phyloP scores from a whole-genome alignment of 2,329 filamentous ascomycete genomes.

The Monilinia fructigena region DNA sequence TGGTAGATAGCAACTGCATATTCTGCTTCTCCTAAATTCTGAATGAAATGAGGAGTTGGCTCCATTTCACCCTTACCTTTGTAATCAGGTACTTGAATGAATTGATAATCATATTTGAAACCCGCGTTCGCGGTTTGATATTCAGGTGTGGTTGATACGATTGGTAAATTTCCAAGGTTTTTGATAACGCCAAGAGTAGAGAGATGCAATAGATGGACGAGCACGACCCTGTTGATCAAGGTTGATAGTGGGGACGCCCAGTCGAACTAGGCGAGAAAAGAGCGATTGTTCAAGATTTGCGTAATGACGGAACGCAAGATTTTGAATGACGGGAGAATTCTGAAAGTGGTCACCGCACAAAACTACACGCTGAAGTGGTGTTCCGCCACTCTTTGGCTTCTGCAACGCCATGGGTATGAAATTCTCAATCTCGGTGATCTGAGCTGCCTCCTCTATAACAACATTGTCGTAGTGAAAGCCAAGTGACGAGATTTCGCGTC shows the following conservation, averaged over 20 bases:
- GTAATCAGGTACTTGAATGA: constrained; percentile 93
- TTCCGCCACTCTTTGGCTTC: constrained; percentile 68
- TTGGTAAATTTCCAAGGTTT: constrained; percentile 74
- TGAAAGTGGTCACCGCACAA: constrained; percentile 94
- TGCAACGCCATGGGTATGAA: constrained; percentile 96
- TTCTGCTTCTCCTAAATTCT: constrained; percentile 95
- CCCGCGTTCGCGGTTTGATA: constrained; percentile 85
- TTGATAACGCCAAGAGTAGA: constrained; percentile 93
- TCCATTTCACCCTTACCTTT: constrained; percentile 86
- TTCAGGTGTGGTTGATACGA: constrained; percentile 65
- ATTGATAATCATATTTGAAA: constrained; percentile 92
- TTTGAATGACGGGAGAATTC: constrained; percentile 94
- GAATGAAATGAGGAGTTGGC: constrained; percentile 90
- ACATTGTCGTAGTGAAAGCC: constrained; percentile 98
- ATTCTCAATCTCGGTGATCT: constrained; percentile 95
- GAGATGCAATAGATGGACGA: constrained; percentile 77
- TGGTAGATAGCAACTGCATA: constrained; percentile 94
- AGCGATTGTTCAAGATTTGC: constrained; percentile 95
- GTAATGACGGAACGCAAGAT: constrained; percentile 89
- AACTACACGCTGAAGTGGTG: constrained; percentile 81
- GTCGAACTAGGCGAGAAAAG: constrained; percentile 83
- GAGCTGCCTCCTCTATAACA: constrained; percentile 96
- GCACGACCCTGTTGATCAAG: constrained; percentile 94
- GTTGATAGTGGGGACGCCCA: constrained; percentile 87
- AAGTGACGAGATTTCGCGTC: constrained; percentile 84